Evolutionary conservation across 169 alveolate genomes (phyloP), one percentile per base, ranked within the genome.

Genomic region (Condylostoma magnum): DNA sequence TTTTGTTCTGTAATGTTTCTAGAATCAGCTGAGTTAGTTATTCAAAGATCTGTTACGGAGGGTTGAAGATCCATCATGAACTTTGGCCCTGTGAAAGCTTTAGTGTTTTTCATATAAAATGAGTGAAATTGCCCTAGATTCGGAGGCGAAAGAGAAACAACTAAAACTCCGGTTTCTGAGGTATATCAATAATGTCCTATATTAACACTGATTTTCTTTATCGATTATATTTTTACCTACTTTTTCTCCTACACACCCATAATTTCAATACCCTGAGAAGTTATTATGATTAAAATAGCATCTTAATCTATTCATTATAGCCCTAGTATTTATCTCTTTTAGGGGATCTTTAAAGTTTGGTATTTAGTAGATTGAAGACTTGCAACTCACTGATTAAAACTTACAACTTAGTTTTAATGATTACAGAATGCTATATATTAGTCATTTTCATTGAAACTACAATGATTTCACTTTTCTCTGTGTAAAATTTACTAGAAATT

Each of bases 151-250:
- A 18, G 15, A 10, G 71, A 0, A 12, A 41, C 71, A 18, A 60
- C n/a, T 10, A 60, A 27, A 18, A 60, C 27, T 33, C 57, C 57
- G 6, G 18, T 31, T 10, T n/a, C 31, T 36, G 57, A 25, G 1
- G n/a, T 12, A 38, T 38, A 60, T 31, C 71, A 60, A 25, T 38
- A 41, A 41, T 60, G 71, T 18, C 71, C 71, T 33, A 60, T 60
- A 18, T 33, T 12, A n/a, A 60, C 22, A 15, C n/a, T 52, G 58
- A 38, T 38, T 12, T 15, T 20, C 28, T 27, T 60, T n/a, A 60
- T 31, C 36, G 18, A 38, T 8, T 30, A 33, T 6, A 60, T 15
- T 41, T 60, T 60, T 20, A 60, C 36, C 10, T 22, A 8, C 15
- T 28, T 18, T n/a, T 12, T 18, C n/a, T 10, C 1, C 10, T 15